phyloP scores from a whole-genome alignment of 1,139 yeast genomes.

The Blastobotrys ciferrii region DNA sequence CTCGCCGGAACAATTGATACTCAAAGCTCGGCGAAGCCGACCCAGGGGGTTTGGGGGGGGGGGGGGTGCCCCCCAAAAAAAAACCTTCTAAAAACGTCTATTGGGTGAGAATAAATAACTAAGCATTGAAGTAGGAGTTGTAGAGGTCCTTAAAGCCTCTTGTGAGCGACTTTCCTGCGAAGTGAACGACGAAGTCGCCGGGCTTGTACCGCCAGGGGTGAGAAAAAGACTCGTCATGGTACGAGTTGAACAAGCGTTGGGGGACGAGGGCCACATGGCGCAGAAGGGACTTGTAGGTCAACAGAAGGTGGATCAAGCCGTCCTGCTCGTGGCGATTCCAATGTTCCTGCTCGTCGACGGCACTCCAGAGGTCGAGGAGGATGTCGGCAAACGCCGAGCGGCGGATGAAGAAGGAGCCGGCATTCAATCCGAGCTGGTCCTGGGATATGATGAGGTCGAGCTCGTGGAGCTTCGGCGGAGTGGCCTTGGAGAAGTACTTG shows the following conservation, averaged over 20 bases:
- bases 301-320: constrained; percentile 26
- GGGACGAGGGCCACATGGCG: constrained; percentile 38
- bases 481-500: constrained; percentile 12
- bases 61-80: no score
- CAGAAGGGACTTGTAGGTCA: constrained; percentile 25
- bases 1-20: no score
- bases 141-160: constrained; percentile 8
- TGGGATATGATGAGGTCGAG: constrained; percentile 32
- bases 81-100: background rate
- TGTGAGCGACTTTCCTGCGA: constrained; percentile 26
- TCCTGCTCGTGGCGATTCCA: constrained; percentile 29
- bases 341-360: constrained; percentile 19
- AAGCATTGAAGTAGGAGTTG: constrained; percentile 8
- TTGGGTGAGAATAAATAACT: background rate
- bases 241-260: constrained; percentile 37
- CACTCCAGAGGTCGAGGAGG: constrained; percentile 29
- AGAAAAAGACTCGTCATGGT: constrained; percentile 23
- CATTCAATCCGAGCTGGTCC: constrained; percentile 36
- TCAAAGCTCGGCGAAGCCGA: no score
- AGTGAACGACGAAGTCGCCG: constrained; percentile 32
- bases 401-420: constrained; percentile 39
- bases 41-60: no score
- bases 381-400: constrained; percentile 28
- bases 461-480: constrained; percentile 17
- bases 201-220: constrained; percentile 25